These are phyloP conservation scores for Aspergillus luchuensis DNA, from an alignment of 2,329 filamentous ascomycete species.

Conservation along the genomic window DNA sequence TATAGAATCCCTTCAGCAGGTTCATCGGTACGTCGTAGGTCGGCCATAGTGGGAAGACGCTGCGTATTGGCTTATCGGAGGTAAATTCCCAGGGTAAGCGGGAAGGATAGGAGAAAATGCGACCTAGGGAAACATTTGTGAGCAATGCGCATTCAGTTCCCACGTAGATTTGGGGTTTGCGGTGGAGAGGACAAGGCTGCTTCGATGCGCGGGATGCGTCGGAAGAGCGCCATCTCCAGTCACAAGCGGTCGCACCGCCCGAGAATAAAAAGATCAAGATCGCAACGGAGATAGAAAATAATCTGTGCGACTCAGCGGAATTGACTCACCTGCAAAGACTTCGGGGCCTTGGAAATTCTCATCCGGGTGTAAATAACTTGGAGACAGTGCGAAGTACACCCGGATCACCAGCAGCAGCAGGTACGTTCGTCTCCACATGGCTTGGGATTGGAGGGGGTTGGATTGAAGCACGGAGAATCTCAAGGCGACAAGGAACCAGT, in stretches of 20 bases:
- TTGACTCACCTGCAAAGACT: conserved; percentile 81
- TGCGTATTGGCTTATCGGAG: conserved; percentile 81
- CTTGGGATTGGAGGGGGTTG: conserved; percentile 17
- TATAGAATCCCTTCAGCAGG: conserved; percentile 87
- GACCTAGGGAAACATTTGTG: conserved; percentile 58
- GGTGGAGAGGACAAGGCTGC: neutral
- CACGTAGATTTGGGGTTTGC: neutral
- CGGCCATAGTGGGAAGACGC: conserved; percentile 94
- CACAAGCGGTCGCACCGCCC: conserved; percentile 8
- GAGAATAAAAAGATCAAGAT: neutral
- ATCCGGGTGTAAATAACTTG: conserved; percentile 96
- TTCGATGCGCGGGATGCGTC: neutral
- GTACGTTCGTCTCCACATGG: conserved; percentile 91
- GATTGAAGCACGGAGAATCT: conserved; percentile 19
- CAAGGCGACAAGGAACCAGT: conserved; percentile 6
- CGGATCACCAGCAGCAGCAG: conserved; percentile 81
- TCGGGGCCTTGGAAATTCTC: conserved; percentile 99
- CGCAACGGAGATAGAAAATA: neutral
- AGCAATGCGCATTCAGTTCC: conserved; percentile 5
- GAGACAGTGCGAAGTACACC: conserved; percentile 89
- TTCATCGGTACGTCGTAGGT: conserved; percentile 94
- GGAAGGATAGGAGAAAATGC: conserved; percentile 89
- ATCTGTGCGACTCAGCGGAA: neutral
- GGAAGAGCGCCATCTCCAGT: neutral
- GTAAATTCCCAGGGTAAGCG: conserved; percentile 96